phyloP scores from a whole-genome alignment of 2,329 filamentous ascomycete species.

The Lachnellula subtilissima region DNA sequence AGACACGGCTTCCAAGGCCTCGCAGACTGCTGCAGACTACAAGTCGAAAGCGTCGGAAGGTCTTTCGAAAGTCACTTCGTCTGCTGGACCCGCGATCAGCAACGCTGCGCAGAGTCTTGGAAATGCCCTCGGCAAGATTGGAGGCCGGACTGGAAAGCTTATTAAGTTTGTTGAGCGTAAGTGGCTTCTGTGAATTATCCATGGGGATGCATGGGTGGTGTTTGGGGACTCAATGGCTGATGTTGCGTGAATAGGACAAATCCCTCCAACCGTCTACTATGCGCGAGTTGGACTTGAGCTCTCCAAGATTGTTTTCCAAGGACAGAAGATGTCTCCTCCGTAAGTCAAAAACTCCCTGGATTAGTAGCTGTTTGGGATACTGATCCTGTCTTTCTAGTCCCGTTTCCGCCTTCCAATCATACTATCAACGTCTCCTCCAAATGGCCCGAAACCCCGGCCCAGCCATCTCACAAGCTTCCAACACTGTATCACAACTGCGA shows the following conservation, averaged over 20 bases:
- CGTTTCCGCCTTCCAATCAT: slow-evolving; percentile 76
- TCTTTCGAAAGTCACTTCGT: slow-evolving; percentile 73
- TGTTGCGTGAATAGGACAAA: slow-evolving; percentile 56
- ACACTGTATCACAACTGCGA: slow-evolving; percentile 57
- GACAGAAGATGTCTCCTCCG: slow-evolving; percentile 92
- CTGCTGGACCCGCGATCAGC: slow-evolving; percentile 72
- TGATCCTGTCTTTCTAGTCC: slow-evolving; percentile 47
- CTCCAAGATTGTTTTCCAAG: slow-evolving; percentile 77
- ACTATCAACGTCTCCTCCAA: slow-evolving; percentile 73
- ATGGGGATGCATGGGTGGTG: background rate
- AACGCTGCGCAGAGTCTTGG: slow-evolving; percentile 65
- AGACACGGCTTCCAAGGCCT: slow-evolving; percentile 40
- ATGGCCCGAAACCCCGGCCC: slow-evolving; percentile 63
- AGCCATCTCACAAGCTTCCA: slow-evolving; percentile 48
- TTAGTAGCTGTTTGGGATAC: background rate
- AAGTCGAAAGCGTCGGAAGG: slow-evolving; percentile 71
- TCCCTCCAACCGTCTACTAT: slow-evolving; percentile 88
- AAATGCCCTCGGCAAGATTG: slow-evolving; percentile 67
- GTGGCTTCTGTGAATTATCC: slow-evolving; percentile 33
- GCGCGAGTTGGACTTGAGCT: slow-evolving; percentile 83
- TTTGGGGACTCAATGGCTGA: slow-evolving; percentile 21
- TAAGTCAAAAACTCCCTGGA: slow-evolving; percentile 49
- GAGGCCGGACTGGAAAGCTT: slow-evolving; percentile 75
- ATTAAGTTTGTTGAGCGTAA: slow-evolving; percentile 82
- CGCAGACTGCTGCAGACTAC: slow-evolving; percentile 41